These are phyloP conservation scores for Suillus weaverae DNA, from an alignment of 768 basidiomycete genomes.

Conservation along the genomic window DNA sequence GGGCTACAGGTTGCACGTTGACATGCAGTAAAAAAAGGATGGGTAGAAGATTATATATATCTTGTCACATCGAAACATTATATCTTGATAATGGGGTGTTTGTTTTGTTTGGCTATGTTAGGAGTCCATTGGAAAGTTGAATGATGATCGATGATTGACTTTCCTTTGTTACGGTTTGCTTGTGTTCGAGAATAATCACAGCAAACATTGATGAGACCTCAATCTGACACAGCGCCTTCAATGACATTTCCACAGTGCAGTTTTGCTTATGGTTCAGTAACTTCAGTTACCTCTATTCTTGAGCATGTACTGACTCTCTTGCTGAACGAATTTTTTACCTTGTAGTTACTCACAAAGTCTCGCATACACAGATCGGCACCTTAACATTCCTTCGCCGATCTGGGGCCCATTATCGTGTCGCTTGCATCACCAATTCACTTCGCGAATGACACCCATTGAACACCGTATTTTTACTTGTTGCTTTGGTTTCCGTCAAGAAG, in stretches of 20 bases:
- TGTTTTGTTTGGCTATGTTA: neutral
- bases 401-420: neutral
- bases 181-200: neutral
- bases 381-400: neutral
- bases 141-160: neutral
- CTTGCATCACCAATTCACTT: neutral
- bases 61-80: neutral
- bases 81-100: neutral
- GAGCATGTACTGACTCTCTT: neutral
- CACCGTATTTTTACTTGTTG: neutral
- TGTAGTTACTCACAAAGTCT: neutral
- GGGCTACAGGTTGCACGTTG: neutral
- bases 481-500: neutral
- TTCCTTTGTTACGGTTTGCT: neutral
- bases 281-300: neutral
- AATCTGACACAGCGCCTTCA: neutral
- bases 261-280: neutral
- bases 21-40: neutral
- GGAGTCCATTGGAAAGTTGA: neutral
- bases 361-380: neutral
- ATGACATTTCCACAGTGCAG: neutral
- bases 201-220: neutral
- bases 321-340: neutral
- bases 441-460: neutral
- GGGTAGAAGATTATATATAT: conserved; percentile 1